Evolutionary conservation across 2,329 filamentous ascomycete species (phyloP).

Genomic region (Tolypocladium ovalisporum): DNA sequence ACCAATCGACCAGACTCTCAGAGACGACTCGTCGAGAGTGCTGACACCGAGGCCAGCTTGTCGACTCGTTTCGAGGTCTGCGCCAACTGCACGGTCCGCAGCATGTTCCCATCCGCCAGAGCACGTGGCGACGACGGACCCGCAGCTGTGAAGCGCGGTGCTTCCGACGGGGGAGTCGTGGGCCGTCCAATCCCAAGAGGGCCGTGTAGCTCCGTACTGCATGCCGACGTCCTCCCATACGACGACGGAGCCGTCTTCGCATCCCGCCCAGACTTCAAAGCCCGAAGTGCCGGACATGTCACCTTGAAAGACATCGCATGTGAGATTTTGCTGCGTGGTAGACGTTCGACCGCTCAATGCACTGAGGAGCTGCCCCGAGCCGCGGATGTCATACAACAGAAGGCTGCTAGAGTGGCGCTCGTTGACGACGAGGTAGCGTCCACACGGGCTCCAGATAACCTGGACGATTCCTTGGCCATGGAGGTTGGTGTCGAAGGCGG

Average conservation of each 20-base stretch:
- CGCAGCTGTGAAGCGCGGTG: conserved; percentile 39
- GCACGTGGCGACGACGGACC: conserved; percentile 45
- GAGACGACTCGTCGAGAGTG: conserved; percentile 10
- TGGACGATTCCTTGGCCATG: conserved; percentile 54
- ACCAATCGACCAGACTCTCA: conserved; percentile 12
- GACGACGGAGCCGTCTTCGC: conserved; percentile 39
- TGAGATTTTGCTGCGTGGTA: conserved; percentile 43
- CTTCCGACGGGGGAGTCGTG: conserved; percentile 38
- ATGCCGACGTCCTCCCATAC: conserved; percentile 48
- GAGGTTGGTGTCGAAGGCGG: conserved; percentile 23
- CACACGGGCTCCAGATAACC: conserved; percentile 51
- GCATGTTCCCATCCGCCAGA: conserved; percentile 40
- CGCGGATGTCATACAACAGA: conserved; percentile 53
- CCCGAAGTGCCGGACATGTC: conserved; percentile 20
- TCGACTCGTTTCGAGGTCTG: background rate
- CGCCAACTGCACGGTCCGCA: background rate
- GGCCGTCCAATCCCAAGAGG: conserved; percentile 39
- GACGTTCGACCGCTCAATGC: conserved; percentile 39
- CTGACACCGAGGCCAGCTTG: background rate
- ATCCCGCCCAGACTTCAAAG: conserved; percentile 54
- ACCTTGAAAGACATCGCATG: conserved; percentile 42
- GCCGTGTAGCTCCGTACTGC: conserved; percentile 29
- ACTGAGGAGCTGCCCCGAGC: conserved; percentile 44
- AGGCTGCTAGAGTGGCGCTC: conserved; percentile 45
- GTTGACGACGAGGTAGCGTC: conserved; percentile 50